These are phyloP conservation scores for Curvularia sp. DNA, from an alignment of 2,329 filamentous ascomycete species.

Conservation along the genomic window DNA sequence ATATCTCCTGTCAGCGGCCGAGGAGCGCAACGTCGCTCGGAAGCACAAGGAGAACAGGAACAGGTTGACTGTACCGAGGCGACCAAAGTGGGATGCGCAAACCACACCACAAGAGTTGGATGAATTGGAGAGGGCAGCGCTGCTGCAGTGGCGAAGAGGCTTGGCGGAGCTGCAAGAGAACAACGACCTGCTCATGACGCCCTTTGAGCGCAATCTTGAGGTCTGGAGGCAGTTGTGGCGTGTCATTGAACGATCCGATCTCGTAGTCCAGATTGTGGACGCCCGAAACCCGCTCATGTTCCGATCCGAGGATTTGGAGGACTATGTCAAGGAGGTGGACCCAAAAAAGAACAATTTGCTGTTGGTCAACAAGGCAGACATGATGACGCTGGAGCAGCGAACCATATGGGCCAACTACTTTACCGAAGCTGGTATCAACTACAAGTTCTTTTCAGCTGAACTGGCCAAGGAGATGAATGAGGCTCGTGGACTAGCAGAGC, in stretches of 20 bases:
- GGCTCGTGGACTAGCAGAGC: conserved; percentile 64
- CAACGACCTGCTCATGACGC: conserved; percentile 94
- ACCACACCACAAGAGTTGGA: conserved; percentile 88
- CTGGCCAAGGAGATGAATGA: conserved; percentile 91
- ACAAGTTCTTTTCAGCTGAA: conserved; percentile 94
- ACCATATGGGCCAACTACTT: conserved; percentile 87
- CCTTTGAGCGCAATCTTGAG: conserved; percentile 95
- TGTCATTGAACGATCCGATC: conserved; percentile 94
- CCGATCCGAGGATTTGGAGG: conserved; percentile 89
- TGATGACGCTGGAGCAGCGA: conserved; percentile 91
- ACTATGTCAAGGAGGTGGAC: conserved; percentile 93
- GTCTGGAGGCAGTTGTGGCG: conserved; percentile 98
- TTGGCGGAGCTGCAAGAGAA: conserved; percentile 93
- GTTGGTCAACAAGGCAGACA: conserved; percentile 97
- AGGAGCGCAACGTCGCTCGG: conserved; percentile 77
- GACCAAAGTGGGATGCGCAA: conserved; percentile 84
- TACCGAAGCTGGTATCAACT: conserved; percentile 79
- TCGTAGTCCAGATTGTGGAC: conserved; percentile 98
- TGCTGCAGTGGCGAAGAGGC: conserved; percentile 87
- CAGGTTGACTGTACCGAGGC: conserved; percentile 84
- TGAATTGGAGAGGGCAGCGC: conserved; percentile 75
- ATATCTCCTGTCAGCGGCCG: conserved; percentile 82
- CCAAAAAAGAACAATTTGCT: conserved; percentile 87
- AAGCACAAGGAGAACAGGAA: conserved; percentile 84
- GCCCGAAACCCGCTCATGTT: conserved; percentile 94